Base-by-base conservation (phyloP, 306 rosid species). In the Vachellia pachyceras region DNA sequence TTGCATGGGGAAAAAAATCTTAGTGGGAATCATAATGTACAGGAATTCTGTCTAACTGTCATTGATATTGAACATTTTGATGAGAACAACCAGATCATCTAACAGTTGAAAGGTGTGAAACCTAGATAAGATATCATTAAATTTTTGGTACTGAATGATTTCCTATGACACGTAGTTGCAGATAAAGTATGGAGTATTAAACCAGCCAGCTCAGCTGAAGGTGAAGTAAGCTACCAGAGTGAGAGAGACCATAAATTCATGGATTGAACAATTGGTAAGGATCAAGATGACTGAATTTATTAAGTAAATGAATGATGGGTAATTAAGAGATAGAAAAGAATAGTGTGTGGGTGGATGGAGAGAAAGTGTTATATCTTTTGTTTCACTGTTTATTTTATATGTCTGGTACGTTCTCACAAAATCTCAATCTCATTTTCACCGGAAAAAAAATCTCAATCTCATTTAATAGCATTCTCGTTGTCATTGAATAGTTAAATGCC, bases 201-300 rank as follows among this genome's bases (percentile, higher is more conserved):
- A 5, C 66, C 79, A 67, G 55, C 81, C 85, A 83, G 76, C 85
- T 60, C 81, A 80, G 84, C 82, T 65, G 9, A 13, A 72, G 18
- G 64, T 35, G 35, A 72, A 50, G 11, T 35, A 37, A 60, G 58
- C 45, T 35, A 35, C 22, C 3, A 50, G 14, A 39, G 33, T 72
- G 18, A 55, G 17, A 11, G 37, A 35, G 33, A 71, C 37, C 20
- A 12, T 69, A 5, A 41, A 22, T 69, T 3, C 39, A 1, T 22
- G 74, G 36, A n/a, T 22, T 41, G 44, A 22, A 18, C 73, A 69
- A 1, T 22, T 20, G 73, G 52, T 0, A 22, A 58, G 36, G 65
- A 23, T 23, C 3, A 3, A 58, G 65, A 58, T 58, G 2, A 22
- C 15, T 23, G 17, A 22, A 23, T 10, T 58, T 10, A 22, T 22